phyloP scores from a whole-genome alignment of 805 yeast species.

The Myxozyma neotropica region DNA sequence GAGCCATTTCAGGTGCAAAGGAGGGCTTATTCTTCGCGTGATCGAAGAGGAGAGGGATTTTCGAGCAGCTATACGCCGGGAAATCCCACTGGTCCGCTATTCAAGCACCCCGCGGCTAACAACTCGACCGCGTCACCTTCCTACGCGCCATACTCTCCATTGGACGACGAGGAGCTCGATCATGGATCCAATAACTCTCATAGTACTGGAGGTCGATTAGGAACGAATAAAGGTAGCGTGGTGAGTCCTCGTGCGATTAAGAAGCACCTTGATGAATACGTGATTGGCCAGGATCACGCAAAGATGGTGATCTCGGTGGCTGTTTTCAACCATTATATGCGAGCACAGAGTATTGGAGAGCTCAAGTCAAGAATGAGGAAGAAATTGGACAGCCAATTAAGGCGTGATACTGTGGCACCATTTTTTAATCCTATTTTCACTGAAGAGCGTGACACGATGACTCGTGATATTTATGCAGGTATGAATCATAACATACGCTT shows the following conservation, averaged over 20 bases:
- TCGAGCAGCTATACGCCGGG: conserved; percentile 18
- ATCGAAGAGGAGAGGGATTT: conserved; percentile 17
- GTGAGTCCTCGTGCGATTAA: conserved; percentile 44
- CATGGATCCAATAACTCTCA: background rate
- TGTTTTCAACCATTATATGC: conserved; percentile 58
- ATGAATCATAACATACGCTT: too few species aligned
- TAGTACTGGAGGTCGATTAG: background rate
- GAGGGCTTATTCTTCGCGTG: conserved; percentile 15
- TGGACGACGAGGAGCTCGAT: conserved; percentile 5
- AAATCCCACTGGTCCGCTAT: conserved; percentile 25
- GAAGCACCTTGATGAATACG: conserved; percentile 52
- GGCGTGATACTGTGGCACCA: conserved; percentile 18
- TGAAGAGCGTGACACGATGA: conserved; percentile 8
- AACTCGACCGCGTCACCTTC: background rate
- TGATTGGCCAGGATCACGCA: conserved; percentile 59
- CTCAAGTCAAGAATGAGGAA: conserved; percentile 10
- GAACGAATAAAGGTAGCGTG: background rate
- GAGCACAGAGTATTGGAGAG: conserved; percentile 38
- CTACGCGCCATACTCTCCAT: background rate
- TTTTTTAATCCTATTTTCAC: conserved; percentile 8
- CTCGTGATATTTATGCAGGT: background rate
- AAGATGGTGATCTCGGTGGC: conserved; percentile 64
- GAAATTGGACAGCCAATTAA: conserved; percentile 17
- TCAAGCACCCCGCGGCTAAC: conserved; percentile 1
- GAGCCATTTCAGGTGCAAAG: too few species aligned